Conservation (phyloP, 2,329 filamentous ascomycete genomes). For the Malbranchea cinnamomea region DNA sequence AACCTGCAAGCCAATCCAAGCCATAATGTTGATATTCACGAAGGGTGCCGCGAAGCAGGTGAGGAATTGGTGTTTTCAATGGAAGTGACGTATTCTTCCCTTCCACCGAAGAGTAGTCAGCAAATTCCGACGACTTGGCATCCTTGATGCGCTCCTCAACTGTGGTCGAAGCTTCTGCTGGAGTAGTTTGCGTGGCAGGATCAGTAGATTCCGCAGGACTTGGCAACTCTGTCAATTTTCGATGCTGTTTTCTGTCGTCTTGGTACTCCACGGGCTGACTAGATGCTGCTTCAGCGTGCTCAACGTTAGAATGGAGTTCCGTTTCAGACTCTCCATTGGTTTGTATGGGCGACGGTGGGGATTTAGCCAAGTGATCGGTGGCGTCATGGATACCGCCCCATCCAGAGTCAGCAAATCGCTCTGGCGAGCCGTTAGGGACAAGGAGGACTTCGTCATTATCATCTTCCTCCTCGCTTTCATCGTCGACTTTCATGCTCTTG, state of each 20-base stretch:
- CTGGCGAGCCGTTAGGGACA: slow-evolving; percentile 13
- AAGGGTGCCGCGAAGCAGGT: slow-evolving; percentile 71
- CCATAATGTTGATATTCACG: slow-evolving; percentile 95
- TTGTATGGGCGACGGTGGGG: no score
- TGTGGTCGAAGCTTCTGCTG: slow-evolving; percentile 29
- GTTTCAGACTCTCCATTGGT: no score
- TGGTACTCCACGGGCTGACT: no score
- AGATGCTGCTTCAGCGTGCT: no score
- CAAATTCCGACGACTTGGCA: no score
- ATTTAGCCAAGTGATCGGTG: slow-evolving; percentile 3
- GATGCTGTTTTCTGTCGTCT: no score
- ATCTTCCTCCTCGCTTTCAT: slow-evolving; percentile 16
- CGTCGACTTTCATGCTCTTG: slow-evolving; percentile 12
- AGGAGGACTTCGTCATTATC: slow-evolving; percentile 23
- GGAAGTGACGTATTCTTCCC: slow-evolving; percentile 23
- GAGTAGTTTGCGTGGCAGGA: slow-evolving; percentile 29
- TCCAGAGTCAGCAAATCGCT: no score
- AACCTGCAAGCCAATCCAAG: slow-evolving; percentile 87
- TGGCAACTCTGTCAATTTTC: no score
- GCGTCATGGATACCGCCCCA: no score
- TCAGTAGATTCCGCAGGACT: no score
- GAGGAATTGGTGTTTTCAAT: slow-evolving; percentile 58
- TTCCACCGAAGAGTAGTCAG: slow-evolving; percentile 17
- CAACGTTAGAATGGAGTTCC: no score
- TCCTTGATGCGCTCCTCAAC: no score